Evolutionary conservation across 306 rosid species (phyloP), one percentile per base, ranked within the genome.

Genomic region (Carpinus viminea): DNA sequence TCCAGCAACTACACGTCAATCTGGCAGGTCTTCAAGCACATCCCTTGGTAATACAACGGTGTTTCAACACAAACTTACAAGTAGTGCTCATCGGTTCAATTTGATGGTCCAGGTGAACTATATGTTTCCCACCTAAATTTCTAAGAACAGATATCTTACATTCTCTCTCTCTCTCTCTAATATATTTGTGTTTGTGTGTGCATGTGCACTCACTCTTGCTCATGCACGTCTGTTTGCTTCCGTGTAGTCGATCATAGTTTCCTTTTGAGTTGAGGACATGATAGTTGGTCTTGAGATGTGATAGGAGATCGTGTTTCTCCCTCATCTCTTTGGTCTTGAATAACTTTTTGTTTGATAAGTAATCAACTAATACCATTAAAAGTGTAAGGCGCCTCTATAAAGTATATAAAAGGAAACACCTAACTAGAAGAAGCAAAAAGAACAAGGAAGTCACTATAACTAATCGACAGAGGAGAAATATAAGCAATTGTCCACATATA

Each of bases 81-180:
- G 89, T 55, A 96, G 99, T 86, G 98, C 98, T 46, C 99, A 91
- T 83, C 98, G 99, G 80, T 96, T 96, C 86, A 96, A 96, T 89
- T 85, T 91, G 81, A 96, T 96, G 99, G 99, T 96, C 74, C 99
- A 96, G 99, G 99, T 96, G 84, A 88, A 83, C 59, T 72, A 74
- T 77, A 70, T 82, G 74, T 46, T 66, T 79, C 60, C 15, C 69
- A 26, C 70, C 43, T 21, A 45, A 54, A 53, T 55, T 21, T 72
- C 68, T 15, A 9, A 18, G 8, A 15, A 48, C 4, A 13, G 2
- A 9, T 72, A 34, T 41, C 26, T 43, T 72, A 7, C 6, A 16
- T 16, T 48, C 0, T 41, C 13, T 70, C 36, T 69, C 26, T 18
- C 61, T 55, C 21, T 16, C 2, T 7, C 17, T 2, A 1, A 13